These are phyloP conservation scores for Sporothrix humicola DNA, from an alignment of 2,329 filamentous ascomycete species.

Conservation along the genomic window DNA sequence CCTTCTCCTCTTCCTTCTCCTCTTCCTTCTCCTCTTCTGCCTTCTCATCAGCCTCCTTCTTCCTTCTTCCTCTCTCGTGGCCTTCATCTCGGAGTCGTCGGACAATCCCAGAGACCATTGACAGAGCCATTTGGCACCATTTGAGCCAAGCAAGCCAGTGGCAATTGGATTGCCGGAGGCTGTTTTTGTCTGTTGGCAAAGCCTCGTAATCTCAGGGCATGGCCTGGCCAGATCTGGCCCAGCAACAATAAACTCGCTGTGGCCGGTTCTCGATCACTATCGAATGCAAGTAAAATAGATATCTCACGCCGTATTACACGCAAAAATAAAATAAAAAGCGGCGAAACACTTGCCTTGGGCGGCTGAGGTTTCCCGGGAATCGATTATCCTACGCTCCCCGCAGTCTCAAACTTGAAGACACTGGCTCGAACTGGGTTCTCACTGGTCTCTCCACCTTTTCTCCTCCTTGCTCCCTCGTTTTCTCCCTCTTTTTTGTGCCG, in stretches of 20 bases:
- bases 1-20: not conserved
- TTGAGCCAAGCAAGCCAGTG: constrained; percentile 4
- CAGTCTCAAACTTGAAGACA: not conserved
- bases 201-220: not conserved
- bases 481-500: not conserved
- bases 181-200: not conserved
- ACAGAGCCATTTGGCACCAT: not conserved
- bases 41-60: not conserved
- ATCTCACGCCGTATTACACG: not conserved
- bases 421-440: too few species aligned
- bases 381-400: not conserved
- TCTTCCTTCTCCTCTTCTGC: not conserved
- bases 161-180: constrained; percentile 17
- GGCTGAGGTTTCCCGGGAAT: constrained; percentile 27
- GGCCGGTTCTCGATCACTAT: not conserved
- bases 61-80: not conserved
- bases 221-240: not conserved
- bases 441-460: not conserved
- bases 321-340: not conserved
- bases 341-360: constrained; percentile 22
- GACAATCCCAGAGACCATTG: not conserved
- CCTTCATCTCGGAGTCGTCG: constrained; percentile 9
- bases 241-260: not conserved
- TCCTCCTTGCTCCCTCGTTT: not conserved
- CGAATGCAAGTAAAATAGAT: not conserved